These are phyloP conservation scores for Daldinia sp. DNA, from an alignment of 2,329 filamentous ascomycete genomes.

Conservation along the genomic window DNA sequence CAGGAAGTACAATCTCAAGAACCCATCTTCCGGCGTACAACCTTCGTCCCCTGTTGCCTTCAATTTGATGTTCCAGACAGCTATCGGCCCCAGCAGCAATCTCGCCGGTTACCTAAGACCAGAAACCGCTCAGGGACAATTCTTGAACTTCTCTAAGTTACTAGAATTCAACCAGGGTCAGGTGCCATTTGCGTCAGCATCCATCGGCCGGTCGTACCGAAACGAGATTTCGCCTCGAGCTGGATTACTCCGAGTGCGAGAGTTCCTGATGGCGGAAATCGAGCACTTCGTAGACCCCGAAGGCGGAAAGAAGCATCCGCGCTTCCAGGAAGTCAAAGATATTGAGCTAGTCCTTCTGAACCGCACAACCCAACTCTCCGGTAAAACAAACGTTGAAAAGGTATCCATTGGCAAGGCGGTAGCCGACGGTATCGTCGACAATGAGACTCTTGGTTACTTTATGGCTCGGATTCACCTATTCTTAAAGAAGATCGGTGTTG, in stretches of 20 bases:
- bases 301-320: slow-evolving; percentile 90
- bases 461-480: slow-evolving; percentile 92
- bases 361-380: slow-evolving; percentile 83
- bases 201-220: slow-evolving; percentile 96
- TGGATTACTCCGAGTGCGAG: slow-evolving; percentile 90
- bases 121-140: slow-evolving; percentile 97
- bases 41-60: slow-evolving; percentile 86
- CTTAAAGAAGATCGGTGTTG: slow-evolving; percentile 86
- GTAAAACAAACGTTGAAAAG: slow-evolving; percentile 78
- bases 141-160: slow-evolving; percentile 84
- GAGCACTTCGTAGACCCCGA: slow-evolving; percentile 98
- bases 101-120: slow-evolving; percentile 85
- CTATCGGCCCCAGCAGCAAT: slow-evolving; percentile 92
- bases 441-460: slow-evolving; percentile 98
- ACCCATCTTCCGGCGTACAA: slow-evolving; percentile 79
- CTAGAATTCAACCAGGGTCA: slow-evolving; percentile 94
- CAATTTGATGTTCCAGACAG: slow-evolving; percentile 98
- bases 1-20: slow-evolving; percentile 88
- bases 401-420: slow-evolving; percentile 89
- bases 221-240: slow-evolving; percentile 96
- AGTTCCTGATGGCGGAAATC: slow-evolving; percentile 99
- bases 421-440: slow-evolving; percentile 83
- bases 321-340: slow-evolving; percentile 86
- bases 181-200: slow-evolving; percentile 97
- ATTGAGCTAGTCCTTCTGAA: slow-evolving; percentile 85